Evolutionary conservation across 257 asterid genomes (phyloP), one percentile per base, ranked within the genome.

Genomic region (Solanum pennellii): DNA sequence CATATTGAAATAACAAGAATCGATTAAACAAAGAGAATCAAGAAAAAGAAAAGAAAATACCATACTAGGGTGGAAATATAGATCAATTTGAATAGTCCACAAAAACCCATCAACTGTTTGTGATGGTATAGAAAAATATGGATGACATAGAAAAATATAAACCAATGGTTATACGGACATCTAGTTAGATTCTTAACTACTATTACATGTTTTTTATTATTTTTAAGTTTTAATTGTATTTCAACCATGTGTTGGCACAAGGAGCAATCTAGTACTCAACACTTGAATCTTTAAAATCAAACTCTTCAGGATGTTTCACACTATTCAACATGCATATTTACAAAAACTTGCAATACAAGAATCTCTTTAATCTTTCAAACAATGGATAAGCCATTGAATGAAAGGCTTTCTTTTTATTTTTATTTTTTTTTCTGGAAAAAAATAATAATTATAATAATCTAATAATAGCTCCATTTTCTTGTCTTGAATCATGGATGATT

Each of bases 181-280:
- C 23, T 76, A 18, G 4, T 76, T 42, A 3, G 5, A 77, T 42
- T 77, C 56, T 42, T 42, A 76, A 76, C 60, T 76, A 76, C 62
- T 42, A 75, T 39, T 11, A 23, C 44, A 11, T 65, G 6, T 13
- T 68, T 68, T 65, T 65, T 65, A 11, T 23, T 62, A 10, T 62
- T 62, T 62, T 45, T 14, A 5, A 12, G 52, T 45, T 45, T 23
- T n/a, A 62, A 62, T 29, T n/a, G 13, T 65, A 27, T 37, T 37
- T 35, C 39, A 35, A 35, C 97, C 98, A 87, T 92, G 93, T 73
- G 92, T 88, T 29, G 92, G 94, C 92, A 93, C 85, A 29, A 65
- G 68, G 60, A 87, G 72, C 85, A 68, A 71, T 42, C 8, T 33
- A 15, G 31, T 35, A 35, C 39, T 60, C 13, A 59, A 71, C 9